Evolutionary conservation across 768 basidiomycete genomes (phyloP).

Genomic region (Boletus rex-veris): DNA sequence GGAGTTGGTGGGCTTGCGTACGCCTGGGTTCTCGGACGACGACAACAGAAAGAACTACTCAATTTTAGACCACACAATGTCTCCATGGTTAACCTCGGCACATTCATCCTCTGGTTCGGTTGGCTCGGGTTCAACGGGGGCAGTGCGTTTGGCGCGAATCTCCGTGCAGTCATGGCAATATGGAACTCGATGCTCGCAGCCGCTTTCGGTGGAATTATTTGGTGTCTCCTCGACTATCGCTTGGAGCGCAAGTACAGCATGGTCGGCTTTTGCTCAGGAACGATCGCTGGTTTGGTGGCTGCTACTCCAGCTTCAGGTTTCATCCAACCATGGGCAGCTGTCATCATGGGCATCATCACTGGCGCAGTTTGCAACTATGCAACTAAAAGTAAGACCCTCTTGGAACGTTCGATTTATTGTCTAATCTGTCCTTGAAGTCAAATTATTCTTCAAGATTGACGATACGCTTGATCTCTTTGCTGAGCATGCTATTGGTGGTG

Average conservation of each 20-base stretch:
- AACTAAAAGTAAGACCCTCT: slow-evolving; percentile 59
- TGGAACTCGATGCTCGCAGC: slow-evolving; percentile 89
- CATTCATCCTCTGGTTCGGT: slow-evolving; percentile 84
- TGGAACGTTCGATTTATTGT: not conserved
- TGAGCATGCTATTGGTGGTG: slow-evolving; percentile 83
- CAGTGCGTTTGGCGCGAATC: slow-evolving; percentile 82
- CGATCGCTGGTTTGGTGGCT: slow-evolving; percentile 84
- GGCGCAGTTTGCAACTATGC: slow-evolving; percentile 79
- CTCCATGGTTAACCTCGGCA: slow-evolving; percentile 77
- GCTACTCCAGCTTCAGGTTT: slow-evolving; percentile 87
- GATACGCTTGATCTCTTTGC: slow-evolving; percentile 93
- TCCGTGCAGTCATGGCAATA: slow-evolving; percentile 79
- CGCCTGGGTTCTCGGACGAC: slow-evolving; percentile 81
- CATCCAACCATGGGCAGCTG: slow-evolving; percentile 71
- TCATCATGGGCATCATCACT: slow-evolving; percentile 71
- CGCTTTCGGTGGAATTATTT: slow-evolving; percentile 77
- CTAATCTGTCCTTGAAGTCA: slow-evolving; percentile 44
- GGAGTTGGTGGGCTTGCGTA: slow-evolving; percentile 84
- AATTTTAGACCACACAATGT: slow-evolving; percentile 91
- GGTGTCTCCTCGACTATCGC: slow-evolving; percentile 79
- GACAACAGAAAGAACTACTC: slow-evolving; percentile 64
- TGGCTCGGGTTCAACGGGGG: slow-evolving; percentile 92
- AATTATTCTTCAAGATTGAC: slow-evolving; percentile 68
- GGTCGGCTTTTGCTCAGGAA: slow-evolving; percentile 88
- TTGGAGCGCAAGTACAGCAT: slow-evolving; percentile 81